Percentiles rank a stretch among this genome's conserved stretches.
These are phyloP conservation scores for Aspergillus asperescens DNA, from an alignment of 495 filamentous ascomycete species.

Conservation along the genomic window DNA sequence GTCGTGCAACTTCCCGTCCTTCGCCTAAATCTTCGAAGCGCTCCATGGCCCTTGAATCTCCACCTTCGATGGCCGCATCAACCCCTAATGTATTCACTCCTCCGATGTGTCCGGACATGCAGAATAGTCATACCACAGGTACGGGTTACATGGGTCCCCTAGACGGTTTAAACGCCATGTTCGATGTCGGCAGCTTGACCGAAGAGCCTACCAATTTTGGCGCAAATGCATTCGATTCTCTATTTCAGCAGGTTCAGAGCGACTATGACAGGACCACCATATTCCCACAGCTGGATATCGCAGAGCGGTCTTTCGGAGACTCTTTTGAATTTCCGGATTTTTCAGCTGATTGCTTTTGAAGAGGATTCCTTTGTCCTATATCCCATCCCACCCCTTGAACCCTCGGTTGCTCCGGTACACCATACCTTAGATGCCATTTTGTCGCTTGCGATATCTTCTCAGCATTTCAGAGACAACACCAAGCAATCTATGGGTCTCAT, in stretches of 20 bases:
- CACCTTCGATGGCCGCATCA: neutral
- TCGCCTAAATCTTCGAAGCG: conserved; percentile 8
- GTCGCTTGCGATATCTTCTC: neutral
- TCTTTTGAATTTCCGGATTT: conserved; percentile 19
- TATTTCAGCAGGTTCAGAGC: conserved; percentile 18
- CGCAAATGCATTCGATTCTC: conserved; percentile 10
- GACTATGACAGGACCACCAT: conserved; percentile 6
- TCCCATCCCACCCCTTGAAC: neutral
- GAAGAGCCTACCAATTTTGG: conserved; percentile 12
- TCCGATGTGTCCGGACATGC: conserved; percentile 4
- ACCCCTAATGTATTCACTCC: conserved; percentile 6
- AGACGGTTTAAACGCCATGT: neutral
- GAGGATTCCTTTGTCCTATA: neutral
- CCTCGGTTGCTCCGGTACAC: neutral
- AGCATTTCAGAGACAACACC: neutral
- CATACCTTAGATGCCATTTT: neutral
- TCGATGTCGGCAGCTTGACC: neutral
- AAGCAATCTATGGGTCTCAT: too few species aligned
- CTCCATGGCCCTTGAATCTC: conserved; percentile 2
- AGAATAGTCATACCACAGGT: neutral
- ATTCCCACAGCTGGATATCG: neutral
- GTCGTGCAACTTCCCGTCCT: conserved; percentile 24
- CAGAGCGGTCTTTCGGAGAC: conserved; percentile 5
- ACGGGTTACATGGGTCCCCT: neutral
- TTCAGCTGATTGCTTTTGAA: conserved; percentile 15